phyloP scores from a whole-genome alignment of 352 stramenopile species.

The Thalassiosira gravida region DNA sequence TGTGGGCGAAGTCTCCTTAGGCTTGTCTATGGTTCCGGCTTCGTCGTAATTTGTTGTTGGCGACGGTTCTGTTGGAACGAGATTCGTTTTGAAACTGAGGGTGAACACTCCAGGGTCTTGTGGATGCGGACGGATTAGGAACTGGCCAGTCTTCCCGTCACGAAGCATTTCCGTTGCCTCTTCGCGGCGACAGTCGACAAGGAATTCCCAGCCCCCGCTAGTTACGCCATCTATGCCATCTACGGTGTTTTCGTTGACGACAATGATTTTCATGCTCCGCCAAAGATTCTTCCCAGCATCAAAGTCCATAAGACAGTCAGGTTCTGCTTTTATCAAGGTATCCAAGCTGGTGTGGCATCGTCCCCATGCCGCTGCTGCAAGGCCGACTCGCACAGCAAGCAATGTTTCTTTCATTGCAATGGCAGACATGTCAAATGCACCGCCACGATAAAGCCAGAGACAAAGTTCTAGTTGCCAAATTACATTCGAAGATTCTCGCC shows the following conservation, averaged over 20 bases:
- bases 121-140: conserved; percentile 82
- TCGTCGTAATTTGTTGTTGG: conserved; percentile 45
- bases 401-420: conserved; percentile 78
- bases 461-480: conserved; percentile 85
- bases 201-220: conserved; percentile 86
- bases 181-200: conserved; percentile 80
- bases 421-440: conserved; percentile 67
- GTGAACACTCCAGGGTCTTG: conserved; percentile 85
- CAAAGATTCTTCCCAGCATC: conserved; percentile 74
- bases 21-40: conserved; percentile 32
- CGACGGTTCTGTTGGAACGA: conserved; percentile 62
- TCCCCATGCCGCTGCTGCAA: conserved; percentile 73
- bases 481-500: conserved; percentile 52
- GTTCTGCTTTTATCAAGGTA: conserved; percentile 73
- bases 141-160: conserved; percentile 68
- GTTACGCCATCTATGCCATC: conserved; percentile 58
- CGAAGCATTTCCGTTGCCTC: conserved; percentile 83
- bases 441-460: conserved; percentile 81
- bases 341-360: conserved; percentile 73
- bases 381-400: conserved; percentile 72
- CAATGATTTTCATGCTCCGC: conserved; percentile 83
- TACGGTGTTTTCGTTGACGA: conserved; percentile 33
- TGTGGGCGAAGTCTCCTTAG: conserved; percentile 23
- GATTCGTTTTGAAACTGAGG: conserved; percentile 86
- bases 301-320: conserved; percentile 80